Base-by-base conservation (phyloP, 495 filamentous ascomycete genomes). In the Tetracladium marchalianum region DNA sequence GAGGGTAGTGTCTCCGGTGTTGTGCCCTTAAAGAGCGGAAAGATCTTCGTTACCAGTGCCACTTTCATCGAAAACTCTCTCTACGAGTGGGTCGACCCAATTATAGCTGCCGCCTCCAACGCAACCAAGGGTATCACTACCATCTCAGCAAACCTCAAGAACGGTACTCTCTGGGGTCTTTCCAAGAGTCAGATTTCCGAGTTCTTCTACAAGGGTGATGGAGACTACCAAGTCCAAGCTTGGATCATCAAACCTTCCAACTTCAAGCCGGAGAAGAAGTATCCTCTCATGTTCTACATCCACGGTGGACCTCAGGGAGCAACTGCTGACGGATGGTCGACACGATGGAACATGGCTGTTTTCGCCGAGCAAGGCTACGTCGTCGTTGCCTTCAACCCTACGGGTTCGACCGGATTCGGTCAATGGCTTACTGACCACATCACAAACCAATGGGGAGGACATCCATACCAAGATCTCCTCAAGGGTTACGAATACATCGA, bases 351-450 rank as follows among this genome's bases (percentile, higher is more conserved):
- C 49, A 85, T 84, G 0, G 85, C 84, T 10, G 73, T 92, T 3
- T 93, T 87, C 58, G 87, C 89, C 4, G 88, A 95, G 59, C 85
- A 92, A 59, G 89, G 88, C 11, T 94, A 92, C 50, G 77, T 94
- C 13, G 84, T 86, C 15, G 75, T 94, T n/a, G 72, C 76, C 13
- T 85, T 85, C 6, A 93, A 95, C 56, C 88, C 88, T 5, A 90
- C 87, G 0, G 88, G 88, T 8, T 85, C 78, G 49, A 90, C 86
- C 15, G 81, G 85, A 1, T 94, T 90, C 50, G 89, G 88, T 5
- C 84, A 88, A 63, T 64, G 68, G 4, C 80, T 89, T 42, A 78
- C 80, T 4, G 78, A 93, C 59, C 82, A 71, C 0, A 93, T 94
- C 48, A 70, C 71, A 10, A 69, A 76, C 24, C 65, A 80, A 41